Base-by-base conservation (phyloP, 495 filamentous ascomycete genomes). In the Hypomontagnella submonticulosa region DNA sequence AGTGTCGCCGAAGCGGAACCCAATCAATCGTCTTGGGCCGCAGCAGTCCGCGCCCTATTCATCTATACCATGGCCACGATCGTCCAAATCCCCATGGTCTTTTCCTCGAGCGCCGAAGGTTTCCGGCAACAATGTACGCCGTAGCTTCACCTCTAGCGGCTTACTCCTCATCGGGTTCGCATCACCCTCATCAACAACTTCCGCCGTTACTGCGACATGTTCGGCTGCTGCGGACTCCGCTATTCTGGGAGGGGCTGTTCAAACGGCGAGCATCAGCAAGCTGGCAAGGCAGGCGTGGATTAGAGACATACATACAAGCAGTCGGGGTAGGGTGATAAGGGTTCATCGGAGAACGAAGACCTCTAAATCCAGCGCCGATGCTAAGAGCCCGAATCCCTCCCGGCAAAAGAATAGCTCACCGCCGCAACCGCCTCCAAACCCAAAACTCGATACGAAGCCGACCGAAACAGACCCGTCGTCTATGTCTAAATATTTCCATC, bases 401-500 rank as follows among this genome's bases (percentile, higher is more conserved):
- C 71, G 63, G 30, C 52, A 63, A 62, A 69, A 66, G 53, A 48
- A 15, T 8, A 58, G n/a, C 8, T 20, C 46, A 57, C 38, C 53
- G 34, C 32, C 49, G 61, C 40, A 55, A 34, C 18, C 58, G 6
- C 23, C 34, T 15, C 16, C 42, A 1, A 55, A 23, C 16, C 1
- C 54, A 20, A 63, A 60, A 23, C 48, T 53, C 67, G 52, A 62
- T 3, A 10, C 46, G 11, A 57, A 60, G 15, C 51, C 53, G 10
- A 40, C 72, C 1, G 74, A 77, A 57, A 41, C 49, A 15, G 79
- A 80, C 37, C 68, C 75, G 1, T 62, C 79, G 8, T 62, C 73
- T 4, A 57, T 83, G 70, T 81, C 79, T 10, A 82, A 82, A 38
- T 83, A 82, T 49, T 73, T 94, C 1, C 90, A 90, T 61, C 79